phyloP scores from a whole-genome alignment of 2,329 filamentous ascomycete species.

The Penicillium polonicum region DNA sequence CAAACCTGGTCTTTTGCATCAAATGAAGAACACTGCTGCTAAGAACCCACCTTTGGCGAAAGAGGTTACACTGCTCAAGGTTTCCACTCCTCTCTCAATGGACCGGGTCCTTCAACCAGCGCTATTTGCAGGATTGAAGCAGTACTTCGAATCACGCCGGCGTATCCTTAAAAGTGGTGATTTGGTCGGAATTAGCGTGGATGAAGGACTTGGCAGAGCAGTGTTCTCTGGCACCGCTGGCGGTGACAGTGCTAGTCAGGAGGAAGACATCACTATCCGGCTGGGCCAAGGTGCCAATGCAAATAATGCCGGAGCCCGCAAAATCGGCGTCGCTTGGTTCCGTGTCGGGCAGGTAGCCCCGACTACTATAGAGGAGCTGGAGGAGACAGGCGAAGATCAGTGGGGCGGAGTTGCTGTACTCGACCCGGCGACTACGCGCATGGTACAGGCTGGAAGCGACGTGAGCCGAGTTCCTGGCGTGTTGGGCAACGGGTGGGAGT shows the following conservation, averaged over 20 bases:
- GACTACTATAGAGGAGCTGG: slow-evolving; percentile 49
- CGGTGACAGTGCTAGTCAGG: slow-evolving; percentile 59
- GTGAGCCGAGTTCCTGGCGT: slow-evolving; percentile 76
- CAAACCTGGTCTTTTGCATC: slow-evolving; percentile 58
- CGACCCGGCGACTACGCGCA: slow-evolving; percentile 80
- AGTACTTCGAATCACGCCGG: slow-evolving; percentile 79
- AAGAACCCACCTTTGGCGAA: slow-evolving; percentile 61
- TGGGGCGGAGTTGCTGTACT: slow-evolving; percentile 89
- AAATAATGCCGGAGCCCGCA: slow-evolving; percentile 42
- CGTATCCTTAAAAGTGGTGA: slow-evolving; percentile 85
- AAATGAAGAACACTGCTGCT: slow-evolving; percentile 43
- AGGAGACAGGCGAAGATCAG: slow-evolving; percentile 62
- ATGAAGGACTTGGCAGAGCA: slow-evolving; percentile 77
- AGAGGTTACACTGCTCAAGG: slow-evolving; percentile 83
- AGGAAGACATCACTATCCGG: slow-evolving; percentile 65
- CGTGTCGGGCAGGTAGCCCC: slow-evolving; percentile 72
- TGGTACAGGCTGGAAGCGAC: slow-evolving; percentile 87
- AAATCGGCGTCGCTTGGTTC: slow-evolving; percentile 79
- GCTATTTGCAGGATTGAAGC: slow-evolving; percentile 81
- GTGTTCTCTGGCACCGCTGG: slow-evolving; percentile 67
- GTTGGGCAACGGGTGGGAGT: slow-evolving; percentile 77
- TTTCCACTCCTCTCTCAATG: slow-evolving; percentile 83
- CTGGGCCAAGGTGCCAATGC: slow-evolving; percentile 35
- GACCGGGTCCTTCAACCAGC: slow-evolving; percentile 83
- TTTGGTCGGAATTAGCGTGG: slow-evolving; percentile 82